A percentile compares a stretch with the other conserved stretches of the same genome.
phyloP scores from a whole-genome alignment of 192 early-diverging fungal genomes.

The Backusella liffmaniae region DNA sequence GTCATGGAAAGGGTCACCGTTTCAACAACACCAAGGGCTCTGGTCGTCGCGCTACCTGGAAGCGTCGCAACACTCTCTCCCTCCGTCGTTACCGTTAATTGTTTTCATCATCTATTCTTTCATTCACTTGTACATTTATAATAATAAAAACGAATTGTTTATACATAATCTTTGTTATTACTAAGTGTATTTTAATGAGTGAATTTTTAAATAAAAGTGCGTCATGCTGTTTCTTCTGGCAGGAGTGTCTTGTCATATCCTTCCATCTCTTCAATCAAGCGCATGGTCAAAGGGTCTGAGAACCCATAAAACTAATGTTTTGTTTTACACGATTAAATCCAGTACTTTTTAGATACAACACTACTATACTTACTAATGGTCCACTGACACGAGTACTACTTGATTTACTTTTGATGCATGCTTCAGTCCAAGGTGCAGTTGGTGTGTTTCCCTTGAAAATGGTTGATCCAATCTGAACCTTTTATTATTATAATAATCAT shows the following conservation, averaged over 20 bases:
- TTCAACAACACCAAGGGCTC: constrained; percentile 97
- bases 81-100: constrained; percentile 90
- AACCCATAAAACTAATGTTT: constrained; percentile 50
- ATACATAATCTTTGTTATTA: neutral
- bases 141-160: neutral
- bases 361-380: constrained; percentile 36
- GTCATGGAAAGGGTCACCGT: constrained; percentile 93
- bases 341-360: too few relatives aligned
- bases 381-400: constrained; percentile 53
- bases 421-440: constrained; percentile 56
- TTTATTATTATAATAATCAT: neutral
- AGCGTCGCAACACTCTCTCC: constrained; percentile 93
- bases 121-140: neutral
- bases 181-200: neutral
- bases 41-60: constrained; percentile 91
- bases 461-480: constrained; percentile 44
- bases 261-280: constrained; percentile 44
- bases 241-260: constrained; percentile 36
- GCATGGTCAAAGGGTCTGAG: constrained; percentile 52
- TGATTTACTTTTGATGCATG: constrained; percentile 45
- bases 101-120: neutral
- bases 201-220: neutral
- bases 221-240: constrained; percentile 18
- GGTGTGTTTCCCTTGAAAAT: constrained; percentile 44
- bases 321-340: neutral